Percentiles rank a stretch among this genome's conserved stretches.
These are phyloP conservation scores for Stephanocyclus meneghinianus DNA, from an alignment of 352 stramenopile species.

Conservation along the genomic window DNA sequence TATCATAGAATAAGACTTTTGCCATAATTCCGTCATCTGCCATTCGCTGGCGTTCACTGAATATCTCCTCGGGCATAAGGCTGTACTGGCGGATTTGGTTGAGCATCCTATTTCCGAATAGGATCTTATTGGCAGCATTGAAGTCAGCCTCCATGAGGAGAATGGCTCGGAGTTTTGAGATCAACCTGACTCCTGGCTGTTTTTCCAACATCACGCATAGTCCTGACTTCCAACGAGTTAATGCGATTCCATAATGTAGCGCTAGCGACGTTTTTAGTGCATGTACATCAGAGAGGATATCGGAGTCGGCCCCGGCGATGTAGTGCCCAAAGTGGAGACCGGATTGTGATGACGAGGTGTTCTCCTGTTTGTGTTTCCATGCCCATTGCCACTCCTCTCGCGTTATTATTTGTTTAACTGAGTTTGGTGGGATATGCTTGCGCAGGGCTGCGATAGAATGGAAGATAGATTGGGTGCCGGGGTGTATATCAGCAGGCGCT, in stretches of 20 bases:
- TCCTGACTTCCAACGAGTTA: slow-evolving; percentile 23
- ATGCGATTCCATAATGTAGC: slow-evolving; percentile 14
- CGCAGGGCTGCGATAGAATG: slow-evolving; percentile 10
- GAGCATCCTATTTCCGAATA: slow-evolving; percentile 32
- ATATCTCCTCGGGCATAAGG: slow-evolving; percentile 25
- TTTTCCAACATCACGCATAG: slow-evolving; percentile 53
- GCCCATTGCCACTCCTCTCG: slow-evolving; percentile 1
- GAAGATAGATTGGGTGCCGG: slow-evolving; percentile 6
- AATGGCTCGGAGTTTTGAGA: slow-evolving; percentile 32
- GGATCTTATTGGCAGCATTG: not conserved
- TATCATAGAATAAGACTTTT: not conserved
- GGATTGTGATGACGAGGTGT: slow-evolving; percentile 49
- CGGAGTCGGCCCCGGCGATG: slow-evolving; percentile 27
- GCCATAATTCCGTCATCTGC: slow-evolving; percentile 14
- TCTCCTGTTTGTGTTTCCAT: slow-evolving; percentile 33
- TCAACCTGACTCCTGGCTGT: slow-evolving; percentile 16
- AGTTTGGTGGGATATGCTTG: slow-evolving; percentile 7
- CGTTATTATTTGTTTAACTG: slow-evolving; percentile 2
- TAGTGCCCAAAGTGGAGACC: slow-evolving; percentile 49
- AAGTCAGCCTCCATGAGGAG: slow-evolving; percentile 34
- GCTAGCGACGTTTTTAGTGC: slow-evolving; percentile 23
- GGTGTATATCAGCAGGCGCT: not conserved
- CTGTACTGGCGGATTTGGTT: slow-evolving; percentile 1
- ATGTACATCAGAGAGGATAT: slow-evolving; percentile 28
- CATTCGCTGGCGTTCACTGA: slow-evolving; percentile 8